Percentiles rank a stretch among this genome's conserved stretches.
These are phyloP conservation scores for Chaetomidium leptoderma DNA, from an alignment of 495 filamentous ascomycete genomes.

Conservation along the genomic window DNA sequence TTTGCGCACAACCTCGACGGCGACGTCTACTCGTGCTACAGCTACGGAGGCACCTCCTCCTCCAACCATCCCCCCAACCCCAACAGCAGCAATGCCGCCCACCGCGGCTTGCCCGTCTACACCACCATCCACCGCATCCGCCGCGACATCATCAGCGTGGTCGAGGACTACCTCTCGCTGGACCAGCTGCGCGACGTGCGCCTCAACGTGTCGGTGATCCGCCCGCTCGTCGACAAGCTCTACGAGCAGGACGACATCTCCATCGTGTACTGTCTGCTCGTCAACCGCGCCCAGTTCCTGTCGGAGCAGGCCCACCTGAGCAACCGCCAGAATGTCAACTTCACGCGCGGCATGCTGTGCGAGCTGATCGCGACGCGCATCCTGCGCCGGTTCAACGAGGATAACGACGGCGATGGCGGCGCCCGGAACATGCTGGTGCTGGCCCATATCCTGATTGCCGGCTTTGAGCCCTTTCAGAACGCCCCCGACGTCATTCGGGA, in stretches of 20 bases:
- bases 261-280: slow-evolving; percentile 64
- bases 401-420: slow-evolving; percentile 47
- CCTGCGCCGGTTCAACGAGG: slow-evolving; percentile 62
- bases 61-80: slow-evolving; percentile 8
- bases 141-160: slow-evolving; percentile 48
- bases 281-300: slow-evolving; percentile 66
- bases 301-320: slow-evolving; percentile 60
- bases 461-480: slow-evolving; percentile 69
- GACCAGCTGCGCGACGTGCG: slow-evolving; percentile 65
- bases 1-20: slow-evolving; percentile 27
- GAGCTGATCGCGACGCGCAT: slow-evolving; percentile 64
- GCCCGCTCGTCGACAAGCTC: slow-evolving; percentile 64
- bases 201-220: slow-evolving; percentile 65
- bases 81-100: slow-evolving; percentile 19
- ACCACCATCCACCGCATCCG: slow-evolving; percentile 51
- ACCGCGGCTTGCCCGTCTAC: slow-evolving; percentile 44
- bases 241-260: slow-evolving; percentile 67
- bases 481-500: slow-evolving; percentile 54
- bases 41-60: slow-evolving; percentile 21
- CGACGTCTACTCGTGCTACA: slow-evolving; percentile 26
- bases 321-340: slow-evolving; percentile 66
- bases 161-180: slow-evolving; percentile 52
- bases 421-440: slow-evolving; percentile 54
- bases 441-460: slow-evolving; percentile 65
- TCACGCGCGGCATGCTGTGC: slow-evolving; percentile 61